Conservation (phyloP, 2,329 filamentous ascomycete species). For the Chalaropsis thielavioides region DNA sequence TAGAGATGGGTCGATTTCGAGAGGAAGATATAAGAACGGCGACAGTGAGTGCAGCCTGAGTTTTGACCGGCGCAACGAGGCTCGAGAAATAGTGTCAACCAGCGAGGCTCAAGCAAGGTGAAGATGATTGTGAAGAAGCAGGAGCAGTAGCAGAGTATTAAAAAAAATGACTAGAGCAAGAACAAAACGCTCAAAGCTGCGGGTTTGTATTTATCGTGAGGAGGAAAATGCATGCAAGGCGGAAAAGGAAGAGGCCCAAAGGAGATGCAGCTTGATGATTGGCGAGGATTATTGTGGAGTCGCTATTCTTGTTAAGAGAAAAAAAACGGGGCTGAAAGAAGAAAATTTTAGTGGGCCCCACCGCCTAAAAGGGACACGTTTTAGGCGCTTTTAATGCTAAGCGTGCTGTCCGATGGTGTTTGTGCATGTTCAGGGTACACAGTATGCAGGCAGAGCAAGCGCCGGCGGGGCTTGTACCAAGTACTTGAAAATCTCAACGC, state of each 20-base stretch:
- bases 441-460: not conserved
- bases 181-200: not conserved
- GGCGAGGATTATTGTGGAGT: not conserved
- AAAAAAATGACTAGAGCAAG: not conserved
- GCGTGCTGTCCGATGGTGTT: not conserved
- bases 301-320: not conserved
- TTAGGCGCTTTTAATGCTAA: not conserved
- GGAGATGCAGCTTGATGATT: not conserved
- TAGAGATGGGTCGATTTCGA: not conserved
- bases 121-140: not conserved
- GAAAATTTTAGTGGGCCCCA: conserved; percentile 2
- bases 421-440: not conserved
- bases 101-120: not conserved
- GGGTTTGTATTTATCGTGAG: not conserved
- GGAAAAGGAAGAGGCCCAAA: not conserved
- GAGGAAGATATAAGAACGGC: not conserved
- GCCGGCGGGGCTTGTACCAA: not conserved
- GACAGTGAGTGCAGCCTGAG: not conserved
- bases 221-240: not conserved
- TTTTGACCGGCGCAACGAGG: not conserved
- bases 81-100: not conserved
- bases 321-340: not conserved
- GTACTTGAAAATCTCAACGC: not conserved
- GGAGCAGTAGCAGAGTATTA: not conserved
- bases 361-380: not conserved